Evolutionary conservation across 352 stramenopile species (phyloP).

Genomic region (Phytophthora pini): DNA sequence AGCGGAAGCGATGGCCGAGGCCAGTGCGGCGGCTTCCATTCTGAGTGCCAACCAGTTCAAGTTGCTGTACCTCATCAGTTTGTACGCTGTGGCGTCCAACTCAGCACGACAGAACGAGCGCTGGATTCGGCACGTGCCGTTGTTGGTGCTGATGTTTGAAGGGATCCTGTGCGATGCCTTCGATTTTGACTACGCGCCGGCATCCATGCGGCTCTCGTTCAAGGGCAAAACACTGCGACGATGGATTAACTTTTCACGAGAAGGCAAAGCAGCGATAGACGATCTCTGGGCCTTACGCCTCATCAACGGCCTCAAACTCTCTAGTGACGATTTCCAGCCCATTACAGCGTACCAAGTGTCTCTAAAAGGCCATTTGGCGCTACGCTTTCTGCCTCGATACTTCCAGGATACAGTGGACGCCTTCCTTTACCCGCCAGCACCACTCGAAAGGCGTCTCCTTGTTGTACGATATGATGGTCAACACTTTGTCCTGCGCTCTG

Average conservation of each 20-base stretch:
- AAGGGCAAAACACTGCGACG: constrained; percentile 80
- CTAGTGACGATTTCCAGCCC: constrained; percentile 94
- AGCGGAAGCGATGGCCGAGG: constrained; percentile 22
- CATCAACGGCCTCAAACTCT: constrained; percentile 95
- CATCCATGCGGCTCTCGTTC: constrained; percentile 93
- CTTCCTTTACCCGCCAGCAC: constrained; percentile 63
- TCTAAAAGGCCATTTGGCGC: constrained; percentile 84
- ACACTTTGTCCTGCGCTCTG: constrained; percentile 77
- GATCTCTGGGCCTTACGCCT: constrained; percentile 94
- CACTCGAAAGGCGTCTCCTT: constrained; percentile 54
- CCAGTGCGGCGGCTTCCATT: constrained; percentile 35
- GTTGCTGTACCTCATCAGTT: constrained; percentile 95
- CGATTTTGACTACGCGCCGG: constrained; percentile 98
- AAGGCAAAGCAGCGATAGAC: constrained; percentile 95
- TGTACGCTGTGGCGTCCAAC: constrained; percentile 93
- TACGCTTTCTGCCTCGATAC: constrained; percentile 81
- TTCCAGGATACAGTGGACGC: constrained; percentile 76
- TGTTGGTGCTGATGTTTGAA: constrained; percentile 98
- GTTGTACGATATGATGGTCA: constrained; percentile 70
- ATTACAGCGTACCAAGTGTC: constrained; percentile 97
- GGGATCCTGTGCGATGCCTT: constrained; percentile 94
- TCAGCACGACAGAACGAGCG: constrained; percentile 92
- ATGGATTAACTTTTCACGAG: constrained; percentile 95
- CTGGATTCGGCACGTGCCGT: constrained; percentile 95
- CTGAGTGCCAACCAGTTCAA: constrained; percentile 97